A percentile compares a stretch with the other conserved stretches of the same genome.
Evolutionary conservation across 2,329 filamentous ascomycete genomes (phyloP).

Genomic region (Tolypocladium amazonense): DNA sequence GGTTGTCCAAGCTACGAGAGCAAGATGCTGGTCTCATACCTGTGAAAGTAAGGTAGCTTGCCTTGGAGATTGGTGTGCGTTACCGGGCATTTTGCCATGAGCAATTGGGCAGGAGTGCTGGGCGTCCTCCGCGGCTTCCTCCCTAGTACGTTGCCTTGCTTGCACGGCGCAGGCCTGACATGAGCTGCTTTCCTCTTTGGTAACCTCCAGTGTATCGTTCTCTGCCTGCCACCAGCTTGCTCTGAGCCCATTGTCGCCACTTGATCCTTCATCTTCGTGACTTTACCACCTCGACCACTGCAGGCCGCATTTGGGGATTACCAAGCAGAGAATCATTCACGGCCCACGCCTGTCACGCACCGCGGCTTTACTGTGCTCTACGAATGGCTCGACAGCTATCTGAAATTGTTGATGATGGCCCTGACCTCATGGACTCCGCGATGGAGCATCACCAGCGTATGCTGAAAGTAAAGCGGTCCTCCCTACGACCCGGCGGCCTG

Average conservation of each 20-base stretch:
- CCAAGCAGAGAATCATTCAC: neutral
- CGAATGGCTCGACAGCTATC: neutral
- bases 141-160: no score
- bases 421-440: neutral
- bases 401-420: neutral
- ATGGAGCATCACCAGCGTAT: slow-evolving; percentile 1
- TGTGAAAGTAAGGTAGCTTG: neutral
- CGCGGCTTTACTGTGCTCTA: neutral
- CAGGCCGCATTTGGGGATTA: no score
- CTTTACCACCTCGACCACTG: neutral
- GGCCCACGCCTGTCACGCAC: neutral
- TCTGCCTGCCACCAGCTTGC: neutral
- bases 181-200: neutral
- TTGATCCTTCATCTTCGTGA: neutral
- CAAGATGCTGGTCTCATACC: neutral
- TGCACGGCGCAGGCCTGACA: neutral
- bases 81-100: neutral
- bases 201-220: neutral
- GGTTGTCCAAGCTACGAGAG: neutral
- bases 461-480: neutral
- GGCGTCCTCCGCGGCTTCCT: neutral
- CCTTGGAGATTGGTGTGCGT: no score
- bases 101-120: neutral
- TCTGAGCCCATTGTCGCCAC: neutral
- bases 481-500: neutral